These are phyloP conservation scores for Quercus lobata DNA, from an alignment of 331 rosid genomes.

Conservation along the genomic window DNA sequence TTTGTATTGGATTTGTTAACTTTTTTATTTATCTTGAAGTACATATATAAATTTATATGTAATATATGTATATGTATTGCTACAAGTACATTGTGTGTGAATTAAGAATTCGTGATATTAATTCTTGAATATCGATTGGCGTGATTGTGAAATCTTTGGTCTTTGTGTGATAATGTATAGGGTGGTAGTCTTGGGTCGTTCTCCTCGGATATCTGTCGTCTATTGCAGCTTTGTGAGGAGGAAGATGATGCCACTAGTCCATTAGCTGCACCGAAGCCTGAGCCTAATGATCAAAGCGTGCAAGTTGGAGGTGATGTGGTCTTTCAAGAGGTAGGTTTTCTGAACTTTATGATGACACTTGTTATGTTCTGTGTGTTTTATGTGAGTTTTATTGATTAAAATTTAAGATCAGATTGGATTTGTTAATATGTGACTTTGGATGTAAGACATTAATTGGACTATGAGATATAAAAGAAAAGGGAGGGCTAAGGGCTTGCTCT, in stretches of 20 bases:
- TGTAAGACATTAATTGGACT: background rate
- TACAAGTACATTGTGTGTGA: slow-evolving; percentile 12
- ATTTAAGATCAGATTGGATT: background rate
- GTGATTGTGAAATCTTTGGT: slow-evolving; percentile 43
- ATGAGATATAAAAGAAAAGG: background rate
- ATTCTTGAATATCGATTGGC: slow-evolving; percentile 19
- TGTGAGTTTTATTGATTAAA: background rate
- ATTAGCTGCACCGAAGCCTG: slow-evolving; percentile 85
- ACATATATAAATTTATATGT: slow-evolving; percentile 18
- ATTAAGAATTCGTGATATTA: slow-evolving; percentile 21
- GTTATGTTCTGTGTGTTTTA: background rate
- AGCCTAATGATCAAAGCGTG: slow-evolving; percentile 76
- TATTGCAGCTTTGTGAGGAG: slow-evolving; percentile 91
- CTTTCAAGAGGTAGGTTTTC: slow-evolving; percentile 58
- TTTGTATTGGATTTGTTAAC: slow-evolving; percentile 9
- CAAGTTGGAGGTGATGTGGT: slow-evolving; percentile 56
- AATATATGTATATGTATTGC: slow-evolving; percentile 12
- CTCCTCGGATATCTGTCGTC: slow-evolving; percentile 88
- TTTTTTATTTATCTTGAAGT: slow-evolving; percentile 3
- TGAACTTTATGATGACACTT: background rate
- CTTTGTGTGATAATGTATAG: slow-evolving; percentile 43
- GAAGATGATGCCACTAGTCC: slow-evolving; percentile 99
- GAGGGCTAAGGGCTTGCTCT: background rate
- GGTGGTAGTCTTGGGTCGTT: slow-evolving; percentile 93
- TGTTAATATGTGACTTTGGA: background rate